Evolutionary conservation across 1,284 basidiomycete species (phyloP).

Genomic region (Cryptococcus neoformans): DNA sequence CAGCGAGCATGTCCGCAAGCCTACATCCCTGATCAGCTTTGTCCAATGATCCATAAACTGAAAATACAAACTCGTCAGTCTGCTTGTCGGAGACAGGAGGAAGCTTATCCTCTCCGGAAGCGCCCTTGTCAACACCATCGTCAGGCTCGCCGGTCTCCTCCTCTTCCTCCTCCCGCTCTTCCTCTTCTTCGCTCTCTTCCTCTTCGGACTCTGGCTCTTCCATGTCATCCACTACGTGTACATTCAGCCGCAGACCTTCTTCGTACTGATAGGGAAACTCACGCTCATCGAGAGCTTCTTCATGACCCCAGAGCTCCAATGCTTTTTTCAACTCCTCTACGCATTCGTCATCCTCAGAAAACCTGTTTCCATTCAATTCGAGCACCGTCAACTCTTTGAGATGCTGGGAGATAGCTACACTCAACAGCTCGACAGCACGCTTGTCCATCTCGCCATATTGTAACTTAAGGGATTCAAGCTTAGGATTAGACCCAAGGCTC

Average conservation of each 20-base stretch:
- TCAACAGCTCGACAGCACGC: slow-evolving; percentile 64
- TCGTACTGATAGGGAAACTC: slow-evolving; percentile 20
- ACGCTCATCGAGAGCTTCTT: slow-evolving; percentile 72
- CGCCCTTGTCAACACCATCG: slow-evolving; percentile 34
- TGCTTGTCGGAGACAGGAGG: slow-evolving; percentile 34
- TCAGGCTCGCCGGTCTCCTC: slow-evolving; percentile 45
- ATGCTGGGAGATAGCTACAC: slow-evolving; percentile 61
- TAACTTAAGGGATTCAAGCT: slow-evolving; percentile 70
- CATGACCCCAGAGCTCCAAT: slow-evolving; percentile 70
- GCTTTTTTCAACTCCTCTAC: slow-evolving; percentile 63
- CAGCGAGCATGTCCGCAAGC: slow-evolving; percentile 41
- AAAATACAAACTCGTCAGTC: slow-evolving; percentile 39
- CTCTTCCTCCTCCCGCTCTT: slow-evolving; percentile 44
- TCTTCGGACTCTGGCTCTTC: slow-evolving; percentile 58
- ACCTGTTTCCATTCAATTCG: slow-evolving; percentile 85
- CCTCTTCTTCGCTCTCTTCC: slow-evolving; percentile 46
- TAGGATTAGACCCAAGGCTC: slow-evolving; percentile 62
- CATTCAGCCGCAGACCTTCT: neutral
- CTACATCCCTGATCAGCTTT: slow-evolving; percentile 15
- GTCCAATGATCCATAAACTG: neutral
- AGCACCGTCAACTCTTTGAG: slow-evolving; percentile 61
- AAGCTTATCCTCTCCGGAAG: slow-evolving; percentile 18
- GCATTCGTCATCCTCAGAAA: slow-evolving; percentile 74
- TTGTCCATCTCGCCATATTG: slow-evolving; percentile 88
- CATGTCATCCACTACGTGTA: slow-evolving; percentile 58